Conservation (phyloP, 176 grass and related monocot species). For the Phoenix dactylifera region DNA sequence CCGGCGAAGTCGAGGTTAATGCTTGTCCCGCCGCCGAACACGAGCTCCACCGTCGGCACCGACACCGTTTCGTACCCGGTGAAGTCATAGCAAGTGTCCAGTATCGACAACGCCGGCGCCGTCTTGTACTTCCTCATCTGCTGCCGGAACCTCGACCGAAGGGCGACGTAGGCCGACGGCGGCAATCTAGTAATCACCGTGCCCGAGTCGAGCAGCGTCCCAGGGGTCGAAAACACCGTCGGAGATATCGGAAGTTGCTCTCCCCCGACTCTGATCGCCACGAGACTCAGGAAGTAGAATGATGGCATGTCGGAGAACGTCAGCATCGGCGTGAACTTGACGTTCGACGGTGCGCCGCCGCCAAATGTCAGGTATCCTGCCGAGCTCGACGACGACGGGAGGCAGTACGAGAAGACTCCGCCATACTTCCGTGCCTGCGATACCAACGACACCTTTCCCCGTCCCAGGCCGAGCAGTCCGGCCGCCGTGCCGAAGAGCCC, state of each 20-base stretch:
- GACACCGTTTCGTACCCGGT: slow-evolving; percentile 25
- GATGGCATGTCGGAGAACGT: slow-evolving; percentile 20
- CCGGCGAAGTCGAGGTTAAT: slow-evolving; percentile 43
- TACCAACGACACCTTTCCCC: slow-evolving; percentile 38
- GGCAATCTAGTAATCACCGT: slow-evolving; percentile 82
- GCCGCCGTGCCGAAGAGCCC: slow-evolving; percentile 50
- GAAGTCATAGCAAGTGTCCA: slow-evolving; percentile 89
- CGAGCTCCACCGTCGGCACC: slow-evolving; percentile 48
- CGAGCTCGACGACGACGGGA: slow-evolving; percentile 38
- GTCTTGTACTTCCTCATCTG: slow-evolving; percentile 39
- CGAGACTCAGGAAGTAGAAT: slow-evolving; percentile 63
- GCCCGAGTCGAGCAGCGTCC: slow-evolving; percentile 76
- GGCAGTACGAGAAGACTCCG: slow-evolving; percentile 68
- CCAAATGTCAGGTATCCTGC: slow-evolving; percentile 54
- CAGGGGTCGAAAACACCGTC: slow-evolving; percentile 20
- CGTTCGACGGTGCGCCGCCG: slow-evolving; percentile 1
- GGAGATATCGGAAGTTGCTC: slow-evolving; percentile 6
- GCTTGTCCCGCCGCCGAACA: slow-evolving; percentile 38
- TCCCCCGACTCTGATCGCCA: slow-evolving; percentile 43
- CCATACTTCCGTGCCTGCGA: slow-evolving; percentile 62
- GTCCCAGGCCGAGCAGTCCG: slow-evolving; percentile 64
- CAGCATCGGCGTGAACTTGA: slow-evolving; percentile 53
- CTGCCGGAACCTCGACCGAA: slow-evolving; percentile 30
- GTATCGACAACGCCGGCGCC: slow-evolving; percentile 52
- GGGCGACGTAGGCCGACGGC: slow-evolving; percentile 30